A percentile compares a stretch with the other conserved stretches of the same genome.
Conservation (phyloP, 2,329 filamentous ascomycete species). For the Zelopaecilomyces penicillatus region DNA sequence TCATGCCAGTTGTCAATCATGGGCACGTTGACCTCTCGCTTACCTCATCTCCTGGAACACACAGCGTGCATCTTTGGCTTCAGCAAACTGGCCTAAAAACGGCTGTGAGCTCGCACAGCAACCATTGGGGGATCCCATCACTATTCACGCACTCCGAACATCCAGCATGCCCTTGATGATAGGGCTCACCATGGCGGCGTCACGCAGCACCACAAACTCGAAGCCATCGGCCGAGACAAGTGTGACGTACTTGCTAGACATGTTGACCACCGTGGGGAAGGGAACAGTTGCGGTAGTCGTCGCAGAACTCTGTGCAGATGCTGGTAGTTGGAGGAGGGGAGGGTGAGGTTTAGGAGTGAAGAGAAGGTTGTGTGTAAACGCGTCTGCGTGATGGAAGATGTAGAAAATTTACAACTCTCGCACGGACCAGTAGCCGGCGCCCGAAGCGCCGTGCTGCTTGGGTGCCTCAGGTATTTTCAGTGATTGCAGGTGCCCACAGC, state of each 20-base stretch:
- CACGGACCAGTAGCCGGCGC: not conserved
- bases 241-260: slow-evolving; percentile 61
- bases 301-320: not conserved
- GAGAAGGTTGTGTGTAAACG: not conserved
- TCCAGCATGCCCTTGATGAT: slow-evolving; percentile 70
- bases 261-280: slow-evolving; percentile 15
- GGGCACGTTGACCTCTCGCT: slow-evolving; percentile 17
- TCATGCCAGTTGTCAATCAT: slow-evolving; percentile 22
- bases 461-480: no score
- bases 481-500: no score
- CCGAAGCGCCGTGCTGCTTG: no score
- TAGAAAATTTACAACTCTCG: not conserved
- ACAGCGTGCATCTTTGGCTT: slow-evolving; percentile 57
- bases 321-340: slow-evolving; percentile 6
- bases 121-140: not conserved
- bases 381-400: no score
- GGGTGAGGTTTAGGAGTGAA: slow-evolving; percentile 7
- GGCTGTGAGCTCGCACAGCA: slow-evolving; percentile 10
- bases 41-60: slow-evolving; percentile 68
- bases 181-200: slow-evolving; percentile 60
- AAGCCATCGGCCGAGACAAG: slow-evolving; percentile 68
- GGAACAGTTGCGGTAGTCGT: not conserved
- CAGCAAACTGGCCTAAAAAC: slow-evolving; percentile 51
- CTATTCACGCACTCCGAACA: slow-evolving; percentile 45
- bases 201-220: slow-evolving; percentile 66